Evolutionary conservation across 257 asterid genomes (phyloP).

Genomic region (Verbascum thapsus): DNA sequence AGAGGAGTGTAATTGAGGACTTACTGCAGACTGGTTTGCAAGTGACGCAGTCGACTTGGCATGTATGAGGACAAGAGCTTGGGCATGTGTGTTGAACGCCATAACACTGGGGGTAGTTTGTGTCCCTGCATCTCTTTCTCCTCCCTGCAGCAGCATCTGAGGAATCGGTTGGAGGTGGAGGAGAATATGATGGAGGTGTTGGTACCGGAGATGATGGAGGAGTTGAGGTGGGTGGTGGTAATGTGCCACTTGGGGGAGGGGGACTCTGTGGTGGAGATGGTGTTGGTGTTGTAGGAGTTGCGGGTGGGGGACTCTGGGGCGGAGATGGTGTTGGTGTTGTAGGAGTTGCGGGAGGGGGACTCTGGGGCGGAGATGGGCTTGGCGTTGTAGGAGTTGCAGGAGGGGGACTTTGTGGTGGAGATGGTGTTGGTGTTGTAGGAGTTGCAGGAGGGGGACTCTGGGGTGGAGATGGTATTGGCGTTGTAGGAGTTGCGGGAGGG

Average conservation of each 20-base stretch:
- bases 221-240: neutral
- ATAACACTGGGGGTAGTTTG: slow-evolving; percentile 39
- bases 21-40: slow-evolving; percentile 71
- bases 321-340: neutral
- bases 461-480: neutral
- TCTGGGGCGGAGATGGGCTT: neutral
- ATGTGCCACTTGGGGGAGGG: neutral
- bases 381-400: neutral
- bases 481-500: neutral
- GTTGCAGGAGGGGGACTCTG: too few relatives aligned
- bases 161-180: slow-evolving; percentile 22
- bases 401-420: neutral
- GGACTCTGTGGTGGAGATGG: neutral
- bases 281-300: neutral
- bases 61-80: slow-evolving; percentile 41
- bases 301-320: neutral
- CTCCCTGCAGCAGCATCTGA: slow-evolving; percentile 27
- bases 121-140: slow-evolving; percentile 47
- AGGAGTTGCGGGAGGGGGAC: neutral
- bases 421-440: neutral
- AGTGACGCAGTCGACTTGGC: slow-evolving; percentile 54
- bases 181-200: slow-evolving; percentile 6
- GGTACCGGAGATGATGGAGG: slow-evolving; percentile 2
- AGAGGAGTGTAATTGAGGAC: slow-evolving; percentile 14
- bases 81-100: slow-evolving; percentile 50